These are phyloP conservation scores for Monosporascus sp. DNA, from an alignment of 2,329 filamentous ascomycete species.

Conservation along the genomic window DNA sequence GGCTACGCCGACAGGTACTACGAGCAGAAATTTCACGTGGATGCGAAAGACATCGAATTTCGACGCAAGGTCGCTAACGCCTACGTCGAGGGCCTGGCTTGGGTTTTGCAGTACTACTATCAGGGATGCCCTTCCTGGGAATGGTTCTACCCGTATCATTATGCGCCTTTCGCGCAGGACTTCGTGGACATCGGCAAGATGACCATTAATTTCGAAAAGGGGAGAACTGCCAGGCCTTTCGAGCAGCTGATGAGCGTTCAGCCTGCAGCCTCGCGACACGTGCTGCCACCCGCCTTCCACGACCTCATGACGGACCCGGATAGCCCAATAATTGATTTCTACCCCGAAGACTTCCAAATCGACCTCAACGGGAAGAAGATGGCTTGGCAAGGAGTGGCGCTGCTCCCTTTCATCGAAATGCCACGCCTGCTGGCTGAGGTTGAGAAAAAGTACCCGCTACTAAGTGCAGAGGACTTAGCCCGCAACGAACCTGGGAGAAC, in stretches of 20 bases:
- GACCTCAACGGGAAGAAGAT: constrained; percentile 98
- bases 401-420: constrained; percentile 96
- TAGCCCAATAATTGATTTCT: constrained; percentile 95
- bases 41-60: constrained; percentile 76
- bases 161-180: constrained; percentile 94
- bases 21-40: constrained; percentile 88
- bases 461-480: constrained; percentile 69
- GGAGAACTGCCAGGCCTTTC: constrained; percentile 81
- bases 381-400: constrained; percentile 91
- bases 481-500: constrained; percentile 80
- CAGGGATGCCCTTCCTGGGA: constrained; percentile 98
- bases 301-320: constrained; percentile 82
- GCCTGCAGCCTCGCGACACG: constrained; percentile 86
- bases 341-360: constrained; percentile 87
- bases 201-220: constrained; percentile 76
- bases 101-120: constrained; percentile 96
- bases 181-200: constrained; percentile 80
- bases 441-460: constrained; percentile 71
- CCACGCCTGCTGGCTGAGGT: constrained; percentile 77
- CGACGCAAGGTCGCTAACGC: constrained; percentile 80
- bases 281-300: constrained; percentile 84
- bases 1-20: constrained; percentile 96
- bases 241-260: constrained; percentile 98
- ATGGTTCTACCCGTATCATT: constrained; percentile 99
- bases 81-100: constrained; percentile 93